Percentiles rank a stretch among this genome's conserved stretches.
Conservation (phyloP, 352 stramenopile species). For the Elongisporangium senticosum region DNA sequence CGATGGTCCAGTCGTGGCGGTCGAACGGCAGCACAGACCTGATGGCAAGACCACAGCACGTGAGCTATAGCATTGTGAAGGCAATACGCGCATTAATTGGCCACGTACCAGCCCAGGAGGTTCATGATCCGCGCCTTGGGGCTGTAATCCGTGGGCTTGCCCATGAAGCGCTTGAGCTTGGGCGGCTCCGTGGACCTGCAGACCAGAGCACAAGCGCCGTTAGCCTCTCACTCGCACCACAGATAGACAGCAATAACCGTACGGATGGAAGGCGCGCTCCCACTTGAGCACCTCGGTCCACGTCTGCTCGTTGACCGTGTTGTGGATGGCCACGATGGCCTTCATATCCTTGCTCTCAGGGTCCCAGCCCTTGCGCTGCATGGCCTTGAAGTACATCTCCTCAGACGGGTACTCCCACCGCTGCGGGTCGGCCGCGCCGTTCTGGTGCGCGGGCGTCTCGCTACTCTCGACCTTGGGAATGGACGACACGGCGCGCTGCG, state of each 20-base stretch:
- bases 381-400: slow-evolving; percentile 98
- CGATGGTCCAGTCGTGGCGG: slow-evolving; percentile 97
- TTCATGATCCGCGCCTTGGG: slow-evolving; percentile 93
- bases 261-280: slow-evolving; percentile 70
- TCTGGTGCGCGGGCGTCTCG: slow-evolving; percentile 65
- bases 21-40: slow-evolving; percentile 94
- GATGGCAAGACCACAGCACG: not conserved
- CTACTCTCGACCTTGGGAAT: slow-evolving; percentile 91
- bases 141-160: slow-evolving; percentile 91
- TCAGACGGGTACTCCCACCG: slow-evolving; percentile 96
- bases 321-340: slow-evolving; percentile 96
- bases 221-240: not conserved
- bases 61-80: slow-evolving; percentile 7
- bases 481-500: slow-evolving; percentile 83
- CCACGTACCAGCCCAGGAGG: slow-evolving; percentile 54
- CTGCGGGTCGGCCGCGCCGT: slow-evolving; percentile 26
- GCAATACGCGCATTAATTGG: not conserved
- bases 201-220: slow-evolving; percentile 4
- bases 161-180: slow-evolving; percentile 93
- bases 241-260: slow-evolving; percentile 6
- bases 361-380: slow-evolving; percentile 95
- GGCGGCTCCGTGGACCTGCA: slow-evolving; percentile 40
- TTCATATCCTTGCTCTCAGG: slow-evolving; percentile 90
- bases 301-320: slow-evolving; percentile 96
- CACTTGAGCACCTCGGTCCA: slow-evolving; percentile 92